Base-by-base conservation (phyloP, 2,329 filamentous ascomycete species). In the Ophiocordyceps sinensis region DNA sequence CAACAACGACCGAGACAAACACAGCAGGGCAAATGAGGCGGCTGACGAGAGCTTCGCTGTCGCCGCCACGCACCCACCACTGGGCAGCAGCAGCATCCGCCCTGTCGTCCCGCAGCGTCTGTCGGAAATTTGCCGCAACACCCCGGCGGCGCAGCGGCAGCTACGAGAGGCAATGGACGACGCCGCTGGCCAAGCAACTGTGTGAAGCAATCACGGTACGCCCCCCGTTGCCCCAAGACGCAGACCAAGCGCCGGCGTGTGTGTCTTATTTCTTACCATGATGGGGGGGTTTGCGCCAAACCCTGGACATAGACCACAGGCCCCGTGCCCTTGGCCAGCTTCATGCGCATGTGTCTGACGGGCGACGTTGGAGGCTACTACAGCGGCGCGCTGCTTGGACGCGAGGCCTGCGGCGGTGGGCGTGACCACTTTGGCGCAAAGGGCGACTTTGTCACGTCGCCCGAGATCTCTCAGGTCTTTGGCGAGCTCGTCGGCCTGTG, bases 261-360 rank as follows among this genome's bases (percentile, higher is more conserved):
- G 19, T 19, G 19, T 19, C 19, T 19, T 19, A 4, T 12, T 13
- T 32, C 39, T 41, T 35, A 34, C 41, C 15, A 19, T 34, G 6
- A 36, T 15, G 28, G 40, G 19, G 31, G 31, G 21, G 14, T 3
- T 19, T 19, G 19, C 32, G 15, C 15, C 14, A 10, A 32, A 12
- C n/a, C 30, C 40, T 23, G 36, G 35, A 14, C n/a, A 32, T 21
- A 69, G 65, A 63, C 82, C 34, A 96, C 91, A 11, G 91, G 91
- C 0, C 89, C 91, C 4, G 79, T 96, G 26, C 85, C 91, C 1
- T 75, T 98, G 45, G 88, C 91, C 5, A 82, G 86, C 40, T 98
- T 88, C 61, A 98, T 98, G 91, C 88, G 91, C 57, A 94, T 96
- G 80, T 95, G 89, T 59, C 75, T 98, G 47, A 98, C 91, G 1